phyloP scores from a whole-genome alignment of 2,329 filamentous ascomycete species.

The Nothophaeocryptopus gaeumannii region DNA sequence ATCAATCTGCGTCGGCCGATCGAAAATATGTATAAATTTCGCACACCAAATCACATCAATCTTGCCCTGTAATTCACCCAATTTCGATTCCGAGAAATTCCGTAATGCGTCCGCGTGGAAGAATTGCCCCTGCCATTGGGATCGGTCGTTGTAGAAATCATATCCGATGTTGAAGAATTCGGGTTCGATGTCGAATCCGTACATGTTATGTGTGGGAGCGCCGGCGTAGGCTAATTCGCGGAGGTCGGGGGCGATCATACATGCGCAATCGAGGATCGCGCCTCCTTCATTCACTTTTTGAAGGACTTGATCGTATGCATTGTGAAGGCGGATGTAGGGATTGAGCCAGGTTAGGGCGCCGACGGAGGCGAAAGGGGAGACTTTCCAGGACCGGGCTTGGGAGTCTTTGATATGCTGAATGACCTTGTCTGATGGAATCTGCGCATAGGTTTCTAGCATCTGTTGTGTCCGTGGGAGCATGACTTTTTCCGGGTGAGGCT shows the following conservation, averaged over 20 bases:
- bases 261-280: slow-evolving; percentile 15
- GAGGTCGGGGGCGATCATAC: slow-evolving; percentile 17
- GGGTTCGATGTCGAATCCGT: slow-evolving; percentile 15
- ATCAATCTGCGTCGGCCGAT: slow-evolving; percentile 7
- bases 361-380: slow-evolving; percentile 13
- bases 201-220: slow-evolving; percentile 14
- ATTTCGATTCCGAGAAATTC: slow-evolving; percentile 4
- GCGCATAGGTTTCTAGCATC: slow-evolving; percentile 4
- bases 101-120: slow-evolving; percentile 10
- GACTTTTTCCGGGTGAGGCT: slow-evolving; percentile 2
- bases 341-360: slow-evolving; percentile 16
- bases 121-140: slow-evolving; percentile 9
- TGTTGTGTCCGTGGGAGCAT: not conserved
- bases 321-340: slow-evolving; percentile 11
- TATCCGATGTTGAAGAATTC: slow-evolving; percentile 16
- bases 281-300: slow-evolving; percentile 11
- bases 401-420: not conserved
- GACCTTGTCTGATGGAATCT: not conserved
- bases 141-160: slow-evolving; percentile 13
- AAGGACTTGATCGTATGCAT: slow-evolving; percentile 10
- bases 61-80: slow-evolving; percentile 6
- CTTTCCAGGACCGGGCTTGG: no score
- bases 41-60: slow-evolving; percentile 16
- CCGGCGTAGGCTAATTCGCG: slow-evolving; percentile 14
- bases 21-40: slow-evolving; percentile 19